These are phyloP conservation scores for Starmerella vitae DNA, from an alignment of 805 yeast genomes.

Conservation along the genomic window DNA sequence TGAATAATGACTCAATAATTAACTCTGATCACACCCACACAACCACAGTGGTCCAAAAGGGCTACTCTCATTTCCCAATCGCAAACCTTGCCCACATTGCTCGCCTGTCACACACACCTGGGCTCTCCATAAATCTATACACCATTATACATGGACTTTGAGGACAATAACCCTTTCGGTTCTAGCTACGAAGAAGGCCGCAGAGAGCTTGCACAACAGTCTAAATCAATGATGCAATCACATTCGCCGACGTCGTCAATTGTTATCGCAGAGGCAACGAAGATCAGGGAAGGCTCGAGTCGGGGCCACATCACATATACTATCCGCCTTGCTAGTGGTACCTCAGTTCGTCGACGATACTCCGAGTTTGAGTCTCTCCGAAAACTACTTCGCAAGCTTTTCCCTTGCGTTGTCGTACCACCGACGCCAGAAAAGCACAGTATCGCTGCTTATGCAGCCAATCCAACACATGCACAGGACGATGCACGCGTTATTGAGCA, in stretches of 20 bases:
- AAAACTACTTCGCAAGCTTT: conserved; percentile 51
- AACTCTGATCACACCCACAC: no score
- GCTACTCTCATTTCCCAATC: no score
- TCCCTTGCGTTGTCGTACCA: conserved; percentile 75
- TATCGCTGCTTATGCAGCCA: conserved; percentile 35
- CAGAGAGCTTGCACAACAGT: not conserved
- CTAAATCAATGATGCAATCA: not conserved
- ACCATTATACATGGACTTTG: conserved; percentile 30
- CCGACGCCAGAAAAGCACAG: conserved; percentile 87
- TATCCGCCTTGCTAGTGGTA: conserved; percentile 43
- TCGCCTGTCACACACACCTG: no score
- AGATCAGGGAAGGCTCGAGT: conserved; percentile 64
- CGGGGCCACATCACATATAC: conserved; percentile 75
- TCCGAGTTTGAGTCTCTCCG: conserved; percentile 84
- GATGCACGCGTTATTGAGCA: conserved; percentile 39
- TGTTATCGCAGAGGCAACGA: conserved; percentile 65
- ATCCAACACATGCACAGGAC: conserved; percentile 35
- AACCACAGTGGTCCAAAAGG: no score
- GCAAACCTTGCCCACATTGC: no score
- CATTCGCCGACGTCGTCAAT: conserved; percentile 1
- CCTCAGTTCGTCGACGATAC: conserved; percentile 66
- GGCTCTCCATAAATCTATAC: no score
- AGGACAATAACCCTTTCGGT: conserved; percentile 35
- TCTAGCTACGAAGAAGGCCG: conserved; percentile 21
- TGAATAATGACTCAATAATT: no score